Conservation (phyloP, 2,329 filamentous ascomycete species). For the Epicoccum nigrum region DNA sequence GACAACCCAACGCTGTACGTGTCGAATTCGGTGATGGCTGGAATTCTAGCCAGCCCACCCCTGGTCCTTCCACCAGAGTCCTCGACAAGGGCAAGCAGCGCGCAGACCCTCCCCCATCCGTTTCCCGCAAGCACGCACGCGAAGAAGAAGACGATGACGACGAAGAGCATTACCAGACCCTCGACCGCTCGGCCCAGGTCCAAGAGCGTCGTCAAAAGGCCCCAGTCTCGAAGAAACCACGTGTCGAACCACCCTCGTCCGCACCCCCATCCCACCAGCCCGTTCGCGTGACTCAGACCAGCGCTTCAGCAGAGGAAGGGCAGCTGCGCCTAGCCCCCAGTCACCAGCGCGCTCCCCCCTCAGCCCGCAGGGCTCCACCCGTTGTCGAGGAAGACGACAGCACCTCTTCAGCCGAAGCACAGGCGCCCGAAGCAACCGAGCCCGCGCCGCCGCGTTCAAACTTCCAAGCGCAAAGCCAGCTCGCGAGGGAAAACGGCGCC, state of each 20-base stretch:
- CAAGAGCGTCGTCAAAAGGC: constrained; percentile 46
- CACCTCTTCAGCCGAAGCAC: constrained; percentile 29
- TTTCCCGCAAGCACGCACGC: constrained; percentile 28
- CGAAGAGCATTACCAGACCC: constrained; percentile 52
- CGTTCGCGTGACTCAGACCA: constrained; percentile 1
- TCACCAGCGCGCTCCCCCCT: background rate
- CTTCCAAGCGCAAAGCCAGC: constrained; percentile 21
- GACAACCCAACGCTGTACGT: constrained; percentile 47
- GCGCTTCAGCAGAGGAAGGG: background rate
- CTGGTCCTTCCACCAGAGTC: constrained; percentile 26
- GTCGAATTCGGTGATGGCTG: constrained; percentile 49
- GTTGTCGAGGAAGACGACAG: constrained; percentile 25
- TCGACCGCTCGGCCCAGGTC: constrained; percentile 43
- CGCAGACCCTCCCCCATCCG: constrained; percentile 25
- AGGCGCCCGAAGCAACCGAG: constrained; percentile 37
- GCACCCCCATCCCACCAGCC: constrained; percentile 41
- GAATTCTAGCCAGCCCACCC: constrained; percentile 35
- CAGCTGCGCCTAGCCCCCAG: background rate
- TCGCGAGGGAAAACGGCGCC: constrained; percentile 26
- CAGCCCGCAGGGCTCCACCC: background rate
- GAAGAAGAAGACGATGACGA: constrained; percentile 34
- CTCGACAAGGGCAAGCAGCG: constrained; percentile 37
- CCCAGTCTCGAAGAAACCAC: constrained; percentile 36
- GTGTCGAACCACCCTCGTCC: constrained; percentile 32
- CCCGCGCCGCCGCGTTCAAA: constrained; percentile 28